Evolutionary conservation across 148 eudicot genomes (phyloP).

Genomic region (Vaccinium corymbosum): DNA sequence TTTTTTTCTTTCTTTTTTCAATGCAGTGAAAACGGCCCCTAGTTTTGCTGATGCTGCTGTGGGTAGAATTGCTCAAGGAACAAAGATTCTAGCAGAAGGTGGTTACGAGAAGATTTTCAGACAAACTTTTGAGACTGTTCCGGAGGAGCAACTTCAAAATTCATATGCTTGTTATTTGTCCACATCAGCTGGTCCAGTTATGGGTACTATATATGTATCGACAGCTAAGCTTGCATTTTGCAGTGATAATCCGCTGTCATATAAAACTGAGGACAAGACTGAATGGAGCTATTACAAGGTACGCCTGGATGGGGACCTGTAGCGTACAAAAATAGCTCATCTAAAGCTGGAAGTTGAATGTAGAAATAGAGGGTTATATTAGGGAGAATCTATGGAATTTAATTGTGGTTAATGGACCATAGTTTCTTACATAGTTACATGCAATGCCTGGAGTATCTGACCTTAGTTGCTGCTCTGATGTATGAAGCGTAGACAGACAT

Average conservation of each 20-base stretch:
- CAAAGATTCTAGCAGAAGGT: constrained; percentile 49
- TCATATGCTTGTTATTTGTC: constrained; percentile 51
- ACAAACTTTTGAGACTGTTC: constrained; percentile 31
- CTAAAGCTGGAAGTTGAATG: not conserved
- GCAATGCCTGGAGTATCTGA: not conserved
- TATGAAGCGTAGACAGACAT: not conserved
- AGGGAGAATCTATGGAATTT: not conserved
- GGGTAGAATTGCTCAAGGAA: constrained; percentile 46
- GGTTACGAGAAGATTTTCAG: constrained; percentile 42
- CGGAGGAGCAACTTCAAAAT: constrained; percentile 34
- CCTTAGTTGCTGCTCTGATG: not conserved
- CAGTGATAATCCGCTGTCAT: constrained; percentile 45
- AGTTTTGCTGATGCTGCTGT: constrained; percentile 44
- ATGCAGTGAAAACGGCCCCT: constrained; percentile 40
- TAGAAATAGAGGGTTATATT: not conserved
- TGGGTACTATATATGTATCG: constrained; percentile 52
- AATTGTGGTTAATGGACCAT: not conserved
- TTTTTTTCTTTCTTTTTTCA: not conserved
- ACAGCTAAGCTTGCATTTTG: constrained; percentile 46
- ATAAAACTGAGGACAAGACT: constrained; percentile 20
- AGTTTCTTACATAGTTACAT: not conserved
- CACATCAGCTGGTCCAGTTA: constrained; percentile 46
- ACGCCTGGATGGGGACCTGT: not conserved
- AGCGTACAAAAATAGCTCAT: not conserved
- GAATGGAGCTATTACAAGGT: constrained; percentile 32